Evolutionary conservation across 179 eudicot genomes (phyloP).

Genomic region (Silene noctiflora): DNA sequence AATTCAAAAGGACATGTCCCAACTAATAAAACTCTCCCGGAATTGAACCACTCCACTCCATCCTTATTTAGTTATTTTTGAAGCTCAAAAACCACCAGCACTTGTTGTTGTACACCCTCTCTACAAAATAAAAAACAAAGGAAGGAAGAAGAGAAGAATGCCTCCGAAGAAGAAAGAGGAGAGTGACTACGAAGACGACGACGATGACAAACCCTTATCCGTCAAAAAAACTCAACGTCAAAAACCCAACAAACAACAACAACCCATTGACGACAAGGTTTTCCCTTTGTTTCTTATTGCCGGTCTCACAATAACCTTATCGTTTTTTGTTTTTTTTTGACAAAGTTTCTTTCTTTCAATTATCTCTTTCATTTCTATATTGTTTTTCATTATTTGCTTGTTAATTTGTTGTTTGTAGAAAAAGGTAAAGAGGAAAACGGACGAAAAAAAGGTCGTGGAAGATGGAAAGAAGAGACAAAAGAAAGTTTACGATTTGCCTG

Average conservation of each 20-base stretch:
- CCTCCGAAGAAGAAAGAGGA: conserved; percentile 43
- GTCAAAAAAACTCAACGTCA: conserved; percentile 15
- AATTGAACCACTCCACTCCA: too few relatives aligned
- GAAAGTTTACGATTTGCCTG: conserved; percentile 77
- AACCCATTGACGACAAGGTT: conserved; percentile 37
- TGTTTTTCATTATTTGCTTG: background rate
- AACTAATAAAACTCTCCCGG: too few relatives aligned
- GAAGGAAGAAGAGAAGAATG: conserved; percentile 20
- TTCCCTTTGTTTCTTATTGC: background rate
- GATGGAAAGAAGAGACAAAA: conserved; percentile 57
- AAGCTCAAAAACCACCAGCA: too few relatives aligned
- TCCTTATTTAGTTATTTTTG: too few relatives aligned
- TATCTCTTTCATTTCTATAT: background rate
- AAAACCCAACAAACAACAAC: conserved; percentile 31
- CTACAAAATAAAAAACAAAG: too few relatives aligned
- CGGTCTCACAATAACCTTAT: background rate
- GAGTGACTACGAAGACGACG: conserved; percentile 28
- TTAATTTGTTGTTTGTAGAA: conserved; percentile 24
- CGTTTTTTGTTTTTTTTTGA: background rate
- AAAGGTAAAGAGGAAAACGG: conserved; percentile 26
- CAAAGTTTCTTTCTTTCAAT: background rate
- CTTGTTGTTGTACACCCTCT: too few relatives aligned
- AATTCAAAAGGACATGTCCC: too few relatives aligned
- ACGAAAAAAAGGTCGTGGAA: conserved; percentile 31
- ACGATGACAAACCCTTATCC: conserved; percentile 27